phyloP scores from a whole-genome alignment of 306 rosid species.

The Pyrus pyrifolia region DNA sequence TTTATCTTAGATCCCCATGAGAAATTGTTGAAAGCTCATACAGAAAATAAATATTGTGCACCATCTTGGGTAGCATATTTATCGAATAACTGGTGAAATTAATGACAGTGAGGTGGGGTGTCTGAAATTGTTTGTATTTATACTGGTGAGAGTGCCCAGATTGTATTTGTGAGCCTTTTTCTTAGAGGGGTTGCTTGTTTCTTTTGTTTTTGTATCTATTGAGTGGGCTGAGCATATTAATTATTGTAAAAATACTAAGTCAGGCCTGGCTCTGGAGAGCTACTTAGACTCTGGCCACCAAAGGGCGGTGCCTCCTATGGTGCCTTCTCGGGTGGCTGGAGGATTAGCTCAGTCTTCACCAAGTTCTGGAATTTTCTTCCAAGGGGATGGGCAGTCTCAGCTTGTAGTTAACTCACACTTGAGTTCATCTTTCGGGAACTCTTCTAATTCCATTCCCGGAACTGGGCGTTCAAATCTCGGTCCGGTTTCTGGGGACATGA shows the following conservation, averaged over 20 bases:
- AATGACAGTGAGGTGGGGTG: slow-evolving; percentile 19
- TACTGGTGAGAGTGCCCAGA: slow-evolving; percentile 8
- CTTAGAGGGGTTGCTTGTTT: slow-evolving; percentile 3
- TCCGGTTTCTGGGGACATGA: slow-evolving; percentile 88
- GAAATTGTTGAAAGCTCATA: slow-evolving; percentile 25
- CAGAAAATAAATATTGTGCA: slow-evolving; percentile 19
- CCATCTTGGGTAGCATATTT: slow-evolving; percentile 18
- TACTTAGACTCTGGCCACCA: slow-evolving; percentile 65
- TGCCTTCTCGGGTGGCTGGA: slow-evolving; percentile 88
- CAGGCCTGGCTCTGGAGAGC: slow-evolving; percentile 76
- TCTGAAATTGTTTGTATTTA: slow-evolving; percentile 1
- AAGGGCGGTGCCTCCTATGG: slow-evolving; percentile 75
- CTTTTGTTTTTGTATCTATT: slow-evolving; percentile 24
- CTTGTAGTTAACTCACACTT: slow-evolving; percentile 76
- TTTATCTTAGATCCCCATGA: slow-evolving; percentile 32
- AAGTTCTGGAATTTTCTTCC: slow-evolving; percentile 95
- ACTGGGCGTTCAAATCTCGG: slow-evolving; percentile 71
- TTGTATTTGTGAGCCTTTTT: slow-evolving; percentile 7
- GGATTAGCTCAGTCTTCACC: slow-evolving; percentile 88
- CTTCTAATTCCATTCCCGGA: slow-evolving; percentile 70
- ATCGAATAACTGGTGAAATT: slow-evolving; percentile 16
- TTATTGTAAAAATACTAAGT: slow-evolving; percentile 14
- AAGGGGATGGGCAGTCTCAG: slow-evolving; percentile 87
- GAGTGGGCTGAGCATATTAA: slow-evolving; percentile 28
- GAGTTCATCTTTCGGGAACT: slow-evolving; percentile 75